Evolutionary conservation across 83 land plant genomes (phyloP).

Genomic region (Picea engelmannii): DNA sequence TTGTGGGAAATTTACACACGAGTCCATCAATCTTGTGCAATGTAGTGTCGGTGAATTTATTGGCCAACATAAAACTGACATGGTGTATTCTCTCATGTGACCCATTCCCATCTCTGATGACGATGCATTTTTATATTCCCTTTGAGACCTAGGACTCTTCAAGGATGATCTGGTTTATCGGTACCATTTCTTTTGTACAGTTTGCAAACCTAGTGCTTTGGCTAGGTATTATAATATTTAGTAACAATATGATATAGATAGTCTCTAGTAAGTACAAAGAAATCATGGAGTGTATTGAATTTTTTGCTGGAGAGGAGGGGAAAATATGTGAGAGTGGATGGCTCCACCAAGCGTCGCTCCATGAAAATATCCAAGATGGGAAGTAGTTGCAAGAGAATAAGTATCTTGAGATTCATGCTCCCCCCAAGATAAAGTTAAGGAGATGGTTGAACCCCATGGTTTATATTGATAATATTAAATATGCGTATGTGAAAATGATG

Average conservation of each 20-base stretch:
- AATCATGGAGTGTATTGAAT: too few species aligned
- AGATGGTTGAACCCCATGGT: background rate
- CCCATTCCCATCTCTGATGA: conserved; percentile 37
- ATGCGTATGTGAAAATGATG: conserved; percentile 30
- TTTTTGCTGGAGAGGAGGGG: background rate
- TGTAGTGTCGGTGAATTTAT: conserved; percentile 43
- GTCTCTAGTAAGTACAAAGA: too few species aligned
- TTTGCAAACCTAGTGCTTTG: too few species aligned
- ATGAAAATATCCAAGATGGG: conserved; percentile 1
- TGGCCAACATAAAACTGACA: conserved; percentile 71
- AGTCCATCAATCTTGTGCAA: conserved; percentile 31
- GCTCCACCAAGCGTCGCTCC: background rate
- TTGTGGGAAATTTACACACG: conserved; percentile 10
- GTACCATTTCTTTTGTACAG: too few species aligned
- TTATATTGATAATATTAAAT: conserved; percentile 13
- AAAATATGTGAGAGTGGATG: background rate
- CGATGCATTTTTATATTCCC: background rate
- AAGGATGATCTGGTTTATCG: too few species aligned
- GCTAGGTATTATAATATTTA: too few species aligned
- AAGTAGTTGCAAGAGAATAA: background rate
- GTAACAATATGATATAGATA: too few species aligned
- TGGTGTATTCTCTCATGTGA: conserved; percentile 56
- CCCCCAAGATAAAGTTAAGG: background rate
- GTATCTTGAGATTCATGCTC: conserved; percentile 16
- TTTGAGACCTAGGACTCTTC: background rate